Percentiles rank a stretch among this genome's conserved stretches.
Evolutionary conservation across 371 early-diverging fungal genomes (phyloP).

Genomic region (Mortierella sp.): DNA sequence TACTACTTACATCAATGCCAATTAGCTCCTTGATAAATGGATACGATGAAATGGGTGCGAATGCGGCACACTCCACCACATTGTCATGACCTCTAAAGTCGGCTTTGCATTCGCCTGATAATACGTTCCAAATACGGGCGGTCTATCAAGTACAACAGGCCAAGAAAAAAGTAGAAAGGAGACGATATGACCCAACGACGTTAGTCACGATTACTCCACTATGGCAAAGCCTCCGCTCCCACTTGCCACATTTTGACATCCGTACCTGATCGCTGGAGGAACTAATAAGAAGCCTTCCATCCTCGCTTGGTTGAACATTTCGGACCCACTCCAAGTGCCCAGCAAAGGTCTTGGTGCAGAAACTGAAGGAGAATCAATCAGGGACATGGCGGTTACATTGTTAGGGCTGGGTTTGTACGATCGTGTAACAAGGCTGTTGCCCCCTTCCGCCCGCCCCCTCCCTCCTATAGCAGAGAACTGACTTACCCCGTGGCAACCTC

Average conservation of each 20-base stretch:
- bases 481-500: conserved; percentile 82
- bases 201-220: not conserved
- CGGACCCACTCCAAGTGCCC: conserved; percentile 94
- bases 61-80: conserved; percentile 91
- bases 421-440: not conserved
- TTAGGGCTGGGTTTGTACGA: not conserved
- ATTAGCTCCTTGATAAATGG: conserved; percentile 75
- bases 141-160: conserved; percentile 58
- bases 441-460: not conserved
- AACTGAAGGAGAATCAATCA: conserved; percentile 56
- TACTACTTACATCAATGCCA: conserved; percentile 67
- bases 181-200: not conserved
- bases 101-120: conserved; percentile 78
- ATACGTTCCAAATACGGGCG: conserved; percentile 83
- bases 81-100: conserved; percentile 93
- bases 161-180: not conserved
- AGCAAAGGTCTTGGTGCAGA: conserved; percentile 79
- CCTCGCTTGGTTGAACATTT: conserved; percentile 71
- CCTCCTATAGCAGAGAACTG: not conserved
- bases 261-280: conserved; percentile 89
- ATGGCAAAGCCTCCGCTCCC: not conserved
- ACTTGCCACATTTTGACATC: not conserved
- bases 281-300: conserved; percentile 78
- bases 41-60: conserved; percentile 78
- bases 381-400: not conserved